Evolutionary conservation across 2,329 filamentous ascomycete species (phyloP), one percentile per base, ranked within the genome.

Genomic region (Neophaeococcomyces mojaviensis): DNA sequence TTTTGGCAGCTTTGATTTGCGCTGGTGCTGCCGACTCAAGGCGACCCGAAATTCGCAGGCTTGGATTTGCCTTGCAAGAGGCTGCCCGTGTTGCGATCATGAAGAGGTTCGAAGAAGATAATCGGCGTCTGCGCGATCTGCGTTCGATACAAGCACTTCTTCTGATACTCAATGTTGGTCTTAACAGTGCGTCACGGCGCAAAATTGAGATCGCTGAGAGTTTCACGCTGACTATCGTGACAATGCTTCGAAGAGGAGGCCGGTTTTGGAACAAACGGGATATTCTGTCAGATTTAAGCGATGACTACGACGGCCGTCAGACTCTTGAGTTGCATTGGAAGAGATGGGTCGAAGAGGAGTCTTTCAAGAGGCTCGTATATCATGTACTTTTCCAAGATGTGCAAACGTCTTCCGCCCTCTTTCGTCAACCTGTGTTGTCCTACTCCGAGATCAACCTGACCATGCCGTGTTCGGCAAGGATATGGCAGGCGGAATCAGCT

Each of bases 401-500:
- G n/a, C 18, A 6, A 15, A 35, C 43, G 76, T 30, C 73, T 88
- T 2, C 76, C 78, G 2, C 80, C 83, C 49, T 78, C 82, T 57
- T 66, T 77, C 78, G 76, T 18, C 81, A 76, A 48, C 79, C 81
- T 0, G 66, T 53, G 19, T 13, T 53, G 13, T 51, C 46, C 7
- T 46, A 19, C 22, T 24, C 51, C 5, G 51, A 53, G 33, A 6
- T 53, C 3, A 26, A 28, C 1, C 24, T 46, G 2, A 24, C 22
- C 1, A 61, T 88, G 0, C 83, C 84, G 0, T 76, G 76, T n/a
- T n/a, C 49, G 68, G 77, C 0, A 71, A 74, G 44, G 70, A 75
- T 88, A 2, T 88, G 84, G 84, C 72, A 77, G 39, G 82, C 84
- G 1, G 71, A 73, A 24, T 74, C 73, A 0, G 79, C 83, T n/a